These are phyloP conservation scores for Marasmius sp. DNA, from an alignment of 1,284 basidiomycete genomes.

Conservation along the genomic window DNA sequence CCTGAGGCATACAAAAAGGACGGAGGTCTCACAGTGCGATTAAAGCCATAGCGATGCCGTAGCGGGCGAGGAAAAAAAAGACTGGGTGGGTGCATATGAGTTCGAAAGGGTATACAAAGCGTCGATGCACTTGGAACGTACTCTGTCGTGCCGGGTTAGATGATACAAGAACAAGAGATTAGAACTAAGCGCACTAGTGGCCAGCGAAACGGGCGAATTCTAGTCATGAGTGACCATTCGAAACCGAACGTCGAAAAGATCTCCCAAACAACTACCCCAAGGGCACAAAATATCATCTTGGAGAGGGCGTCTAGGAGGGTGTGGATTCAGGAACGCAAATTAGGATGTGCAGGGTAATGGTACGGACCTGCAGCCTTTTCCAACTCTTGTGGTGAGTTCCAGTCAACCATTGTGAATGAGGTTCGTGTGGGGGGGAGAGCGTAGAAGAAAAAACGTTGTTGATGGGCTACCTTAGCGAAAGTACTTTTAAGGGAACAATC, in stretches of 20 bases:
- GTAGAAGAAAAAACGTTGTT: neutral
- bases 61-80: slow-evolving; percentile 69
- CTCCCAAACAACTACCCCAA: slow-evolving; percentile 70
- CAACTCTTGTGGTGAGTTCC: slow-evolving; percentile 51
- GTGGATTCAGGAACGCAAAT: slow-evolving; percentile 5
- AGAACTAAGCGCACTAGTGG: slow-evolving; percentile 48
- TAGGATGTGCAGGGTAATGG: neutral
- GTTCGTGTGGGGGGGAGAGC: neutral
- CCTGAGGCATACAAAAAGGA: neutral
- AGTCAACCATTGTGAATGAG: slow-evolving; percentile 48
- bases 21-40: slow-evolving; percentile 51
- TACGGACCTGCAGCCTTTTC: slow-evolving; percentile 45
- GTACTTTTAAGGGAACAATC: too few species aligned
- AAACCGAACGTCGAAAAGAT: slow-evolving; percentile 60
- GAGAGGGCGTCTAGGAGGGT: slow-evolving; percentile 48
- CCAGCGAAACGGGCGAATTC: slow-evolving; percentile 59
- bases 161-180: neutral
- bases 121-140: slow-evolving; percentile 1
- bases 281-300: slow-evolving; percentile 57
- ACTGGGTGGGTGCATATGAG: slow-evolving; percentile 33
- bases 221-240: slow-evolving; percentile 61
- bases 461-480: neutral
- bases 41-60: slow-evolving; percentile 63
- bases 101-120: slow-evolving; percentile 22
- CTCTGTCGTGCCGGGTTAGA: slow-evolving; percentile 6